Percentiles rank a stretch among this genome's conserved stretches.
phyloP scores from a whole-genome alignment of 2,329 filamentous ascomycete genomes.

The Trichothecium sympodiale region DNA sequence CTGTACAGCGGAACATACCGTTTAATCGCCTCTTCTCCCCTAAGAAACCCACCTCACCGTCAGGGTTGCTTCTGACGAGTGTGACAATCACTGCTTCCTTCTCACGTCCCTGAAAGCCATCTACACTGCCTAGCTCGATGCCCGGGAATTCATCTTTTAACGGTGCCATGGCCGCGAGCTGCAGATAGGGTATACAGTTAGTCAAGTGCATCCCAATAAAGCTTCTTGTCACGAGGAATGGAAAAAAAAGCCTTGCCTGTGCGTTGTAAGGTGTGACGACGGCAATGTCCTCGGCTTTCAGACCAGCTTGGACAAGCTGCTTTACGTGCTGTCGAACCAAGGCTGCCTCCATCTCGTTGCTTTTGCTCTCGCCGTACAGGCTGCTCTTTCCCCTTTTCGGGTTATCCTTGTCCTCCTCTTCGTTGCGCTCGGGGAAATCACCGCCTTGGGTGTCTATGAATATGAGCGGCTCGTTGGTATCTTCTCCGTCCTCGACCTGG shows the following conservation, averaged over 20 bases:
- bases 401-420: slow-evolving; percentile 52
- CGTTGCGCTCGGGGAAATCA: slow-evolving; percentile 73
- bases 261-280: slow-evolving; percentile 96
- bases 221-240: background rate
- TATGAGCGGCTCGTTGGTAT: slow-evolving; percentile 77
- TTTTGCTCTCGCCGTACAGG: slow-evolving; percentile 57
- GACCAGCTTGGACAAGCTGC: slow-evolving; percentile 65
- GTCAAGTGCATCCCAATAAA: background rate
- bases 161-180: slow-evolving; percentile 68
- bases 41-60: slow-evolving; percentile 84
- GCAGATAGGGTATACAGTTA: slow-evolving; percentile 4
- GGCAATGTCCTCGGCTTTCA: slow-evolving; percentile 76
- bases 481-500: slow-evolving; percentile 66
- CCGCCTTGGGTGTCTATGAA: slow-evolving; percentile 97
- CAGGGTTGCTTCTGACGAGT: slow-evolving; percentile 81
- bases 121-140: slow-evolving; percentile 90
- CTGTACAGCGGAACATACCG: slow-evolving; percentile 44
- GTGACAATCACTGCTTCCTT: slow-evolving; percentile 93
- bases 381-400: slow-evolving; percentile 33
- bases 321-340: slow-evolving; percentile 70
- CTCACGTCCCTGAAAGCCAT: slow-evolving; percentile 93
- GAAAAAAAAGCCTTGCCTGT: slow-evolving; percentile 41
- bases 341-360: slow-evolving; percentile 81
- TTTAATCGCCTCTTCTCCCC: slow-evolving; percentile 87
- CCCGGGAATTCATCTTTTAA: slow-evolving; percentile 74